These are phyloP conservation scores for Hirsutella thompsonii DNA, from an alignment of 2,329 filamentous ascomycete species.

Conservation along the genomic window DNA sequence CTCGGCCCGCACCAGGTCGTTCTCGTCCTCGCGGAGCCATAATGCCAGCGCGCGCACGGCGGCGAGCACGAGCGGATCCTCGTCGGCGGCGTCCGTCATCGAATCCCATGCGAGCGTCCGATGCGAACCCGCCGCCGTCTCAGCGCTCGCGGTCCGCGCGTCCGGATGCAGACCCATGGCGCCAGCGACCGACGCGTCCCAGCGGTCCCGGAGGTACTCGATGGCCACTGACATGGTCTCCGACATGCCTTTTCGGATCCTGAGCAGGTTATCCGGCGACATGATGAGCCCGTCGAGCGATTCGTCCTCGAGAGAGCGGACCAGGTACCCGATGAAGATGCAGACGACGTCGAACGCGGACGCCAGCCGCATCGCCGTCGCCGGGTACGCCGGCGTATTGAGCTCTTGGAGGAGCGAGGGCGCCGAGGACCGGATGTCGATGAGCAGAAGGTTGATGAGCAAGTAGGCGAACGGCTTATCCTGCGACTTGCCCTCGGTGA, in stretches of 20 bases:
- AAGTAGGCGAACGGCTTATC: constrained; percentile 48
- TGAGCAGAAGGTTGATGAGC: constrained; percentile 50
- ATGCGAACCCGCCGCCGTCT: constrained; percentile 30
- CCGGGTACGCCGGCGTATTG: constrained; percentile 38
- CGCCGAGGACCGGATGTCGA: constrained; percentile 51
- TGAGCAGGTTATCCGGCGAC: constrained; percentile 46
- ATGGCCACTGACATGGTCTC: constrained; percentile 51
- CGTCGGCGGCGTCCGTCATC: constrained; percentile 29
- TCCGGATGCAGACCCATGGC: constrained; percentile 47
- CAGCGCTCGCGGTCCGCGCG: constrained; percentile 30
- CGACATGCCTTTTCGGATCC: constrained; percentile 44
- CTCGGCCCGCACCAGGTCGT: constrained; percentile 41
- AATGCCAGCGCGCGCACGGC: constrained; percentile 44
- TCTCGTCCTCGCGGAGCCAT: constrained; percentile 60
- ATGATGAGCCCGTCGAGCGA: constrained; percentile 27
- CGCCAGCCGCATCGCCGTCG: constrained; percentile 39
- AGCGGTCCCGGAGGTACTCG: constrained; percentile 57
- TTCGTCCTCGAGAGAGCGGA: constrained; percentile 39
- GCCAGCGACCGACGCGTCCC: constrained; percentile 52
- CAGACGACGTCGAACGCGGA: constrained; percentile 51
- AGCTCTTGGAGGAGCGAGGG: constrained; percentile 46
- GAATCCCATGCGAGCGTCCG: constrained; percentile 47
- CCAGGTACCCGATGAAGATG: constrained; percentile 44
- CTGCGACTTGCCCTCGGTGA: constrained; percentile 28
- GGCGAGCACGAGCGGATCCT: constrained; percentile 47